Evolutionary conservation across 2,329 filamentous ascomycete species (phyloP), one percentile per base, ranked within the genome.

Genomic region (Cytospora piceicola): DNA sequence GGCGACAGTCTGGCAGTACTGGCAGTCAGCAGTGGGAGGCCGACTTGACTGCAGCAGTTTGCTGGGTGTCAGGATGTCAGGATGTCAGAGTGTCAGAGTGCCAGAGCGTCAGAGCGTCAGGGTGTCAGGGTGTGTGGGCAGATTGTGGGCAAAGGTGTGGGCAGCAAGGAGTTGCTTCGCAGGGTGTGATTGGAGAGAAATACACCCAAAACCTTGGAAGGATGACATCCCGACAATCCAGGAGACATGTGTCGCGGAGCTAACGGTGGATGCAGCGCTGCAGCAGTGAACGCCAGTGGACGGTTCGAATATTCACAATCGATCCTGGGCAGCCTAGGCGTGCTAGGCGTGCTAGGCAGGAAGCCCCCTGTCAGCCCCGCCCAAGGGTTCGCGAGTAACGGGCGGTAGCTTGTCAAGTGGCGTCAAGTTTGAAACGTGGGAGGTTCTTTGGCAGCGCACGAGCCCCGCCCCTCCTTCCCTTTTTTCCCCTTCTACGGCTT

Each of bases 361-460:
- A 22, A 14, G 11, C 46, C 46, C 46, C 46, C 42, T 49, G 46
- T 49, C n/a, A 49, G 46, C 46, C 46, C 46, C 46, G 46, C 46
- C 46, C 46, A 49, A 49, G 46, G 46, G 46, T 49, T 49, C 46
- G 46, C 46, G 46, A 49, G 46, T 49, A 63, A 57, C 61, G 61
- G 61, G 61, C 61, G 53, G 61, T 51, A 63, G 61, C 61, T 63
- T 42, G 61, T 63, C 53, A 36, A 57, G 61, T 63, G 61, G 61
- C 61, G 61, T 57, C 42, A 42, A 63, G 53, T 39, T 36, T 63
- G 61, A 63, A 63, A 63, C 61, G 61, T 63, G 60, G 60, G 36
- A 54, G 27, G 59, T 49, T 49, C 46, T 49, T 49, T 49, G 46
- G 46, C 46, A 49, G 39, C 20, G 60, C 60, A 63, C 61, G 53